These are phyloP conservation scores for Rhodotorula taiwanensis DNA, from an alignment of 768 basidiomycete genomes.

Conservation along the genomic window DNA sequence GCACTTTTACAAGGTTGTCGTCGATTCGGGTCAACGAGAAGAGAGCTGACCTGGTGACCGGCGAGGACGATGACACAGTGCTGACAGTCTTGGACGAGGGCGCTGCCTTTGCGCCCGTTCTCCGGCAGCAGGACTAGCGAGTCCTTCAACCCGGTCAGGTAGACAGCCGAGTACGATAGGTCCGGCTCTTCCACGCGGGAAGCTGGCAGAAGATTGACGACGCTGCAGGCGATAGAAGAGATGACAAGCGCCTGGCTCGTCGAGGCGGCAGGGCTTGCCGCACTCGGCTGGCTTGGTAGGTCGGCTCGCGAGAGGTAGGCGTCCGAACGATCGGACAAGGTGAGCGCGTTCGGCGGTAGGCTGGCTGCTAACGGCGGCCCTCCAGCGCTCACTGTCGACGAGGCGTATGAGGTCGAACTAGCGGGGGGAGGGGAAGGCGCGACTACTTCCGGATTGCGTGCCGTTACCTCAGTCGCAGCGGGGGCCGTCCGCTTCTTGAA, in stretches of 20 bases:
- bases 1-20: no score
- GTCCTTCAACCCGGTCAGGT: constrained; percentile 57
- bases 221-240: constrained; percentile 59
- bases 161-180: constrained; percentile 53
- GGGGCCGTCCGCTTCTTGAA: constrained; percentile 18
- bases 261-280: not conserved
- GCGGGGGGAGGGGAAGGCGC: not conserved
- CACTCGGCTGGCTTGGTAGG: constrained; percentile 25
- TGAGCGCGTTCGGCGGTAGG: constrained; percentile 2
- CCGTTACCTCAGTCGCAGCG: no score
- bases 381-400: no score
- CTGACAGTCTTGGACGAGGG: constrained; percentile 60
- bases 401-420: no score
- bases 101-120: constrained; percentile 57
- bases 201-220: constrained; percentile 53
- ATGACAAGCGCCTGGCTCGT: constrained; percentile 53
- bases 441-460: no score
- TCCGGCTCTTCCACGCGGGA: not conserved
- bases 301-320: constrained; percentile 6
- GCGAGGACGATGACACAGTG: constrained; percentile 62
- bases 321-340: not conserved
- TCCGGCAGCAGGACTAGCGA: constrained; percentile 61
- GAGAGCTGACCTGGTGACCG: constrained; percentile 80
- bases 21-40: no score
- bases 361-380: no score